Evolutionary conservation across 2,329 filamentous ascomycete genomes (phyloP).

Genomic region (Fusarium camptoceras): DNA sequence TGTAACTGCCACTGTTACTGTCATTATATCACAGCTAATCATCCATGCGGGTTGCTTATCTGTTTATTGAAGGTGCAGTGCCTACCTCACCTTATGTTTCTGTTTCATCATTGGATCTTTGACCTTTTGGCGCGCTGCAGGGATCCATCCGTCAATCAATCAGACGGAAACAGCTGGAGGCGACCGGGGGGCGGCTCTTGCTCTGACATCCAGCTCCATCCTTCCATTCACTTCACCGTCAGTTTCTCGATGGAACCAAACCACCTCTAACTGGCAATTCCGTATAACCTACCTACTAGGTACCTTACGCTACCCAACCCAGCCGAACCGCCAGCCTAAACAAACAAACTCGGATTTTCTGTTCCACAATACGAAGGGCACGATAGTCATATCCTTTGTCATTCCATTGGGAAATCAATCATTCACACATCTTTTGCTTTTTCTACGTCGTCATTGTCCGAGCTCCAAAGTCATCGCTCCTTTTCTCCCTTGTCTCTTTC

Average conservation of each 20-base stretch:
- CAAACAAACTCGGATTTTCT: conserved; percentile 14
- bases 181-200: conserved; percentile 17
- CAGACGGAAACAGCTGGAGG: conserved; percentile 23
- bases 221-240: conserved; percentile 38
- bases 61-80: background rate
- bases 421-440: conserved; percentile 30
- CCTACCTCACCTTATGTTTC: conserved; percentile 10
- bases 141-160: conserved; percentile 29
- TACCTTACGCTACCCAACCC: background rate
- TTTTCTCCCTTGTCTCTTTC: conserved; percentile 37
- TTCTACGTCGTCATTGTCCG: conserved; percentile 11
- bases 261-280: conserved; percentile 14
- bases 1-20: background rate
- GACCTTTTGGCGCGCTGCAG: conserved; percentile 22
- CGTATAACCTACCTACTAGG: conserved; percentile 10
- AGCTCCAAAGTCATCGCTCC: conserved; percentile 22
- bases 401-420: conserved; percentile 31
- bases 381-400: conserved; percentile 11
- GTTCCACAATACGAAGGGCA: conserved; percentile 22
- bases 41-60: background rate
- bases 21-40: conserved; percentile 14
- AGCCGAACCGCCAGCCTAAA: background rate
- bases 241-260: conserved; percentile 29
- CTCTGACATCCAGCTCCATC: conserved; percentile 23
- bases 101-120: conserved; percentile 31